These are phyloP conservation scores for Starmerella sp. DNA, from an alignment of 805 yeast genomes.

Conservation along the genomic window DNA sequence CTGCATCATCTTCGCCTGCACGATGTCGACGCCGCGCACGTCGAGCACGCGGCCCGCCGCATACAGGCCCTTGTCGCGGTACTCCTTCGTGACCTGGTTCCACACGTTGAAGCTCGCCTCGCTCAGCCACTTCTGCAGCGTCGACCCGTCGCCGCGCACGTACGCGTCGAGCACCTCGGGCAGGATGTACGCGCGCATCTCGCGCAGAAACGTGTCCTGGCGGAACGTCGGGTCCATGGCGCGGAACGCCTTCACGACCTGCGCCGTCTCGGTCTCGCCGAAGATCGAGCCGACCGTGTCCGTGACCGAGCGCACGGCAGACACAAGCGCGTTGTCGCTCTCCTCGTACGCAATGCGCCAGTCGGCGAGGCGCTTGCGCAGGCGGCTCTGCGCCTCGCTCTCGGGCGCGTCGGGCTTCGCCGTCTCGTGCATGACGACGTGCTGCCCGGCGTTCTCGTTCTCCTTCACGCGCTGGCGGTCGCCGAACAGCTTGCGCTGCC, in stretches of 20 bases:
- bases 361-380: slow-evolving; percentile 54
- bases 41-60: slow-evolving; percentile 88
- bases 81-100: slow-evolving; percentile 84
- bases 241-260: slow-evolving; percentile 75
- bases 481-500: slow-evolving; percentile 41
- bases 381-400: slow-evolving; percentile 37
- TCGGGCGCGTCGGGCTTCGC: slow-evolving; percentile 63
- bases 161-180: slow-evolving; percentile 95
- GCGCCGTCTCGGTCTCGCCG: slow-evolving; percentile 93
- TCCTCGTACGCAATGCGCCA: slow-evolving; percentile 65
- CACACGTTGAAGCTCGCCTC: slow-evolving; percentile 96
- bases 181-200: slow-evolving; percentile 79
- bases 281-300: slow-evolving; percentile 78
- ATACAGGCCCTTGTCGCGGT: slow-evolving; percentile 79
- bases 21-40: slow-evolving; percentile 87
- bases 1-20: slow-evolving; percentile 74
- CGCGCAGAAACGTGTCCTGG: slow-evolving; percentile 63
- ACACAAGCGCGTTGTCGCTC: slow-evolving; percentile 81
- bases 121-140: slow-evolving; percentile 80
- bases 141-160: slow-evolving; percentile 76
- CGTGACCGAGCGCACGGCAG: slow-evolving; percentile 64
- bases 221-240: slow-evolving; percentile 83
- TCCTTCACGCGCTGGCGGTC: slow-evolving; percentile 50
- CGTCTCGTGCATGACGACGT: slow-evolving; percentile 69
- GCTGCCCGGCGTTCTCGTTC: slow-evolving; percentile 59